Evolutionary conservation across 768 basidiomycete species (phyloP).

Genomic region (Amanita fuliginea): DNA sequence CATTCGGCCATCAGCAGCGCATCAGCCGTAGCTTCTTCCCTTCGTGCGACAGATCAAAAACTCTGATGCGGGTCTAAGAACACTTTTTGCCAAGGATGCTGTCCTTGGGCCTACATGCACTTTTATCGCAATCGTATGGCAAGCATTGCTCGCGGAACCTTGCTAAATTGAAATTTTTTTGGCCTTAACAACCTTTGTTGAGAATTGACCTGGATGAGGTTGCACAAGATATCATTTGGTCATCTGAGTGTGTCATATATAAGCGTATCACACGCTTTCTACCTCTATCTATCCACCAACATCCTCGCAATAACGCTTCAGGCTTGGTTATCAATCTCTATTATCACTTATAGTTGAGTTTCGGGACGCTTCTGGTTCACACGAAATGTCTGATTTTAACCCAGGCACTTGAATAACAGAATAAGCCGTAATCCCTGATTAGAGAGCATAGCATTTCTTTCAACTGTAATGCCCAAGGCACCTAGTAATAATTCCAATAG

Average conservation of each 20-base stretch:
- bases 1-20: not conserved
- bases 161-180: too few relatives aligned
- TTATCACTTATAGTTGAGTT: not conserved
- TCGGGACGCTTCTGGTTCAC: not conserved
- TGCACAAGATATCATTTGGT: not conserved
- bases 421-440: not conserved
- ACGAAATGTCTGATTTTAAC: not conserved
- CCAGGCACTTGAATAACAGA: not conserved
- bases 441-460: not conserved
- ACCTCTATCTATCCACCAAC: not conserved
- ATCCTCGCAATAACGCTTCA: not conserved
- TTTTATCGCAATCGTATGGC: too few relatives aligned
- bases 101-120: too few relatives aligned
- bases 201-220: not conserved
- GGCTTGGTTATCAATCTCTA: not conserved
- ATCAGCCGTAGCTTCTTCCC: not conserved
- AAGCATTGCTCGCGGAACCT: too few relatives aligned
- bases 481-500: conserved; percentile 34
- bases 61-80: not conserved
- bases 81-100: too few relatives aligned
- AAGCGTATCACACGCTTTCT: not conserved
- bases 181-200: too few relatives aligned
- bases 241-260: not conserved
- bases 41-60: not conserved
- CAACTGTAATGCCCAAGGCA: conserved; percentile 55